Evolutionary conservation across 129 eudicot species (phyloP), one percentile per base, ranked within the genome.

Genomic region (Arctium minus): DNA sequence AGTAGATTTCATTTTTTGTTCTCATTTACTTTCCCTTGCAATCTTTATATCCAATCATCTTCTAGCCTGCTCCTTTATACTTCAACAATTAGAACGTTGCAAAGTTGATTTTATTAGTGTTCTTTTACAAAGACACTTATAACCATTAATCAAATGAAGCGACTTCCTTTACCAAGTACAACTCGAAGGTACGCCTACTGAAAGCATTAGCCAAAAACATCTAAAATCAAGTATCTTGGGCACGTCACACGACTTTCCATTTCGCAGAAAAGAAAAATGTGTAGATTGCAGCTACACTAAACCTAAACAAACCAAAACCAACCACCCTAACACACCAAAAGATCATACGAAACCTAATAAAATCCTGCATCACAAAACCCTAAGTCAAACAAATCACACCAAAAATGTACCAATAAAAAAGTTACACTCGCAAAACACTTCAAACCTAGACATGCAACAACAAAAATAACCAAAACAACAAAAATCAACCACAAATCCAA

Each of bases 301-400:
- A 70, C 56, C 53, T 15, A 5, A 36, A 75, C 79, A 33, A 11
- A 50, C 56, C 53, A 6, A 5, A 36, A 75, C 79, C 85, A 40
- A 65, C 9, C 35, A 77, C 73, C 33, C 46, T 29, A 83, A 6
- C 77, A 83, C 77, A 32, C 29, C n/a, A 68, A 62, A 8, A 46
- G 10, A 73, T 32, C 80, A 82, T 5, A 69, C 22, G 18, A 39
- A 71, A 36, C 17, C 60, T 72, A 5, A 60, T 79, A 50, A 78
- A 83, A 73, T 82, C 56, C 15, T 70, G 60, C 70, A 8, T n/a
- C 60, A 70, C 18, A 70, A 29, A 75, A 36, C 80, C 74, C 27
- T 18, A 82, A 79, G 8, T 53, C 11, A 79, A 80, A 1, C 79
- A 74, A 83, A 79, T 35, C 68, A 8, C 81, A 18, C 83, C 67